Base-by-base conservation (phyloP, 805 yeast genomes). In the Saccharomycopsis capsularis region DNA sequence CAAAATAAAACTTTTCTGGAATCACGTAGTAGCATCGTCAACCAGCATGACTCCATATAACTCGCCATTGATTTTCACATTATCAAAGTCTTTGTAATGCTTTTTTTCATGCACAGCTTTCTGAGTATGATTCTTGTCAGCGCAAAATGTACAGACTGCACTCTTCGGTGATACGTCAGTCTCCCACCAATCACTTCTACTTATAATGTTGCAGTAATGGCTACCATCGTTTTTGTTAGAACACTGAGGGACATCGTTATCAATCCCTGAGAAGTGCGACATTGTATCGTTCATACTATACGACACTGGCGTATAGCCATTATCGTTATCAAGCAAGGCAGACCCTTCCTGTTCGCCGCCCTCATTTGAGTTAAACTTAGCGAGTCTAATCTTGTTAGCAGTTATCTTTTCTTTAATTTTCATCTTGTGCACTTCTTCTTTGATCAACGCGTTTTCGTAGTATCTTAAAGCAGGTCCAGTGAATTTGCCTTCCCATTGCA, bases 391-490 rank as follows among this genome's bases (percentile, higher is more conserved):
- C n/a, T 16, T 34, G 5, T n/a, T 6, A 34, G n/a, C 19, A 16
- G 15, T 16, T 34, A 34, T 34, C 7, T 34, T 34, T 9, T 9
- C 38, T 18, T 9, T 18, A 18, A 5, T 9, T 34, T 34, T 6
- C 7, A 5, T 6, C 18, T 34, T n/a, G n/a, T 23, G 27, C 6
- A 39, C 22, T 23, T 46, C 44, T 21, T 46, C 49, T 29, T 40
- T 46, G 19, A 46, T 23, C 37, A 46, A 18, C 9, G 18, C 18
- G 7, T 16, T 34, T 35, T 48, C 48, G 11, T 15, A 15, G 22
- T 34, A 40, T 23, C 52, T 22, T 3, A 44, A 40, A 5, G 48
- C 42, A 11, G 52, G 48, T 3, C 52, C 52, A 3, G 32, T 19
- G 27, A 44, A 4, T 3, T 40, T 23, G 13, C 24, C 41, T 4